A percentile compares a stretch with the other conserved stretches of the same genome.
phyloP scores from a whole-genome alignment of 1,284 basidiomycete genomes.

The Cryptococcus sp. region DNA sequence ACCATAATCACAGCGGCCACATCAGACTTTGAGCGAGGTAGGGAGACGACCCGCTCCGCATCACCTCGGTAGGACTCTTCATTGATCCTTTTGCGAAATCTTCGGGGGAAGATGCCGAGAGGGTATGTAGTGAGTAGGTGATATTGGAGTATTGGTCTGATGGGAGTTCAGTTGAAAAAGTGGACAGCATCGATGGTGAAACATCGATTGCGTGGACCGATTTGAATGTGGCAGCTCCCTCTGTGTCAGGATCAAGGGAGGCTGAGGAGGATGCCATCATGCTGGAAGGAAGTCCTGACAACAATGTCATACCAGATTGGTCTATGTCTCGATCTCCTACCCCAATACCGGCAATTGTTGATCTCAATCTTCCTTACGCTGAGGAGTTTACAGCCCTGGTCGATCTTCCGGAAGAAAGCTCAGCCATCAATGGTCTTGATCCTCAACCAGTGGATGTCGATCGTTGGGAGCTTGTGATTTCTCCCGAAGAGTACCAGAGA shows the following conservation, averaged over 20 bases:
- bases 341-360: background rate
- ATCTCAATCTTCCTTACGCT: background rate
- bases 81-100: slow-evolving; percentile 9
- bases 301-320: no score
- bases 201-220: slow-evolving; percentile 34
- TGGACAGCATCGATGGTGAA: slow-evolving; percentile 29
- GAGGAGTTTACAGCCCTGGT: background rate
- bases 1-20: slow-evolving; percentile 32
- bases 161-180: slow-evolving; percentile 14
- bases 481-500: slow-evolving; percentile 1
- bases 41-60: slow-evolving; percentile 11
- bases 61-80: slow-evolving; percentile 16
- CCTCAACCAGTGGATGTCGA: slow-evolving; percentile 7
- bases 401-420: background rate
- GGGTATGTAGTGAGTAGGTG: slow-evolving; percentile 18
- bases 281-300: no score
- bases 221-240: slow-evolving; percentile 17
- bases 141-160: slow-evolving; percentile 2
- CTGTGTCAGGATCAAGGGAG: no score
- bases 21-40: slow-evolving; percentile 24
- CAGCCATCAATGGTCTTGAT: background rate
- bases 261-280: no score
- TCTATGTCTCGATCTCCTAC: background rate
- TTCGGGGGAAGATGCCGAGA: slow-evolving; percentile 9
- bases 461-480: slow-evolving; percentile 7